Conservation (phyloP, 2,329 filamentous ascomycete species). For the Elsinoe batatas region DNA sequence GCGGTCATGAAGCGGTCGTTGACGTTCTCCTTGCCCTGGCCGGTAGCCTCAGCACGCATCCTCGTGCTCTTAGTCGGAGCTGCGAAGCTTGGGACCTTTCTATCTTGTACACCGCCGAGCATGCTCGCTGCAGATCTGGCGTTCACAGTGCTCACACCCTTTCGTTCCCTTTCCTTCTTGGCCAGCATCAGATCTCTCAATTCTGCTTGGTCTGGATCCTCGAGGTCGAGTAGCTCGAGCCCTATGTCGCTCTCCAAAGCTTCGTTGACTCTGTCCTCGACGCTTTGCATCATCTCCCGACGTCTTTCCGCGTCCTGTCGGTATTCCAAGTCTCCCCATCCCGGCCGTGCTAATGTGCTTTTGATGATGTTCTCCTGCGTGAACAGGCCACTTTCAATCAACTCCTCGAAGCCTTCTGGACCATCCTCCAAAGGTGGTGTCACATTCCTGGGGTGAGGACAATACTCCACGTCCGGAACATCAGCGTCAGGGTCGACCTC, state of each 20-base stretch:
- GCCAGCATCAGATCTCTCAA: slow-evolving; percentile 16
- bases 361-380: slow-evolving; percentile 43
- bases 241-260: slow-evolving; percentile 15
- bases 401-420: slow-evolving; percentile 21
- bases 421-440: slow-evolving; percentile 24
- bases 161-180: slow-evolving; percentile 16
- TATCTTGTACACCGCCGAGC: slow-evolving; percentile 27
- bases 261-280: slow-evolving; percentile 8
- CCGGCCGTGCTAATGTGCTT: slow-evolving; percentile 34
- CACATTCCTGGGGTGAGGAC: slow-evolving; percentile 60
- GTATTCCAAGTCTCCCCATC: background rate
- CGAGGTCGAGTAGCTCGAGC: slow-evolving; percentile 7
- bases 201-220: background rate
- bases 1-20: slow-evolving; percentile 43
- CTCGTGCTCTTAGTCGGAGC: slow-evolving; percentile 32
- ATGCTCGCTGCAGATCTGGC: slow-evolving; percentile 42
- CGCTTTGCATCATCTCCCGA: no score
- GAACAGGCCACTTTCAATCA: slow-evolving; percentile 31
- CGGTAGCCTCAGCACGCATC: slow-evolving; percentile 30
- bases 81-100: slow-evolving; percentile 27
- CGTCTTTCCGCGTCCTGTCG: background rate
- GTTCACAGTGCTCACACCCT: slow-evolving; percentile 42
- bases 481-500: slow-evolving; percentile 37
- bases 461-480: slow-evolving; percentile 79
- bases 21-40: slow-evolving; percentile 1